Conservation (phyloP, 2,329 filamentous ascomycete species). For the Ophiostoma perfectum region DNA sequence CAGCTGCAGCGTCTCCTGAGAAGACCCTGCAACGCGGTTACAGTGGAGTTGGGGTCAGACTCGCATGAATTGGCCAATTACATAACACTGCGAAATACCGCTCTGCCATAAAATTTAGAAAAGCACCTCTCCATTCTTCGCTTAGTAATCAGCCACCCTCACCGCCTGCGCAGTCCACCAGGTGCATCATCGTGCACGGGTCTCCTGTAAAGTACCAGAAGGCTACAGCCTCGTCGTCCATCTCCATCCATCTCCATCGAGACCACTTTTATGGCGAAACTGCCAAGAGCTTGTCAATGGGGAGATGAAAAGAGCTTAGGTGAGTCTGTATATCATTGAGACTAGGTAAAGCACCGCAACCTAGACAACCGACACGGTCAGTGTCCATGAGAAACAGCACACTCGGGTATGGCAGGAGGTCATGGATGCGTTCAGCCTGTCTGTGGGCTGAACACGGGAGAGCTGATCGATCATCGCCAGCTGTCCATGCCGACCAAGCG, state of each 20-base stretch:
- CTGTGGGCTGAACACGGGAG: no score
- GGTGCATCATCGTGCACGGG: slow-evolving; percentile 2
- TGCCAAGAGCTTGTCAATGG: background rate
- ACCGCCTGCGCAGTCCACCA: background rate
- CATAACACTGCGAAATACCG: background rate
- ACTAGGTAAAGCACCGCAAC: no score
- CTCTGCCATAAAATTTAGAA: background rate
- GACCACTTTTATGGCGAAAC: background rate
- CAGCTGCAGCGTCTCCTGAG: background rate
- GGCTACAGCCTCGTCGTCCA: background rate
- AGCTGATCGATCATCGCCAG: no score
- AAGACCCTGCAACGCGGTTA: background rate
- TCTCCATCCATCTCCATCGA: background rate
- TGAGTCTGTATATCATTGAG: background rate
- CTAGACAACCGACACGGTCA: no score
- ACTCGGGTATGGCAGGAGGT: no score
- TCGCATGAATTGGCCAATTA: slow-evolving; percentile 3
- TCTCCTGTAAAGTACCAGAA: background rate
- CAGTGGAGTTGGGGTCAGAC: background rate
- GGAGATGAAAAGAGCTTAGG: background rate
- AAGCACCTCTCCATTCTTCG: background rate
- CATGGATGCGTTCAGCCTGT: no score
- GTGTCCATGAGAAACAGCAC: no score
- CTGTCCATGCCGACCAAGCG: no score
- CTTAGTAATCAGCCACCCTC: background rate